Evolutionary conservation across 164 flowering plant genomes (phyloP), one percentile per base, ranked within the genome.

Genomic region (Piper longum): DNA sequence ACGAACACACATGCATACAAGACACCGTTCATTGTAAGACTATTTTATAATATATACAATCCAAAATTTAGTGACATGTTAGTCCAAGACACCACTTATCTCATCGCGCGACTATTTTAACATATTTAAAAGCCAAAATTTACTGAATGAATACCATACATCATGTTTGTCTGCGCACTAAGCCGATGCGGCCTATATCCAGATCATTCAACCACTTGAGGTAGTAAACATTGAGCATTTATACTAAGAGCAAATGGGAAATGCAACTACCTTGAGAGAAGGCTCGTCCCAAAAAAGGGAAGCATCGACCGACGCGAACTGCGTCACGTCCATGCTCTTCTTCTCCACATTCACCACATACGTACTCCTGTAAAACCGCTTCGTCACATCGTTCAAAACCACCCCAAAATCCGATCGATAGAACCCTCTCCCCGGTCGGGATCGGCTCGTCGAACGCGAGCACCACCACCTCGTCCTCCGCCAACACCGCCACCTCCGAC

Each of bases 241-340:
- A 26, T 26, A 26, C 36, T 26, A 26, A 26, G 36, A 5, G 8
- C n/a, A 43, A 14, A 55, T 43, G 11, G 6, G 13, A 16, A n/a
- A 72, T 18, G 14, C 7, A 5, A 11, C 14, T 14, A 93, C 99
- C 99, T 95, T 95, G 68, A 76, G 71, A 74, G 96, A 86, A 63
- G 99, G 99, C 72, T 95, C 99, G 71, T 95, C 99, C 99, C 99
- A 95, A 65, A 97, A 97, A 95, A 2, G 99, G 99, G 67, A 95
- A 91, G 77, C 99, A 95, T 16, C 92, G 77, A 68, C 96, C 1
- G 99, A 85, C 71, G 91, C 96, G 48, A 95, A 95, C 69, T 95
- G 97, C 1, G 97, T 95, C 39, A 87, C 96, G 4, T 96, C 99
- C 97, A 95, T 91, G 64, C 85, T 89, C 79, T 80, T 85, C 84